Percentiles rank a stretch among this genome's conserved stretches.
Evolutionary conservation across 192 early-diverging fungal species (phyloP).

Genomic region (Dimargaris xerosporica): DNA sequence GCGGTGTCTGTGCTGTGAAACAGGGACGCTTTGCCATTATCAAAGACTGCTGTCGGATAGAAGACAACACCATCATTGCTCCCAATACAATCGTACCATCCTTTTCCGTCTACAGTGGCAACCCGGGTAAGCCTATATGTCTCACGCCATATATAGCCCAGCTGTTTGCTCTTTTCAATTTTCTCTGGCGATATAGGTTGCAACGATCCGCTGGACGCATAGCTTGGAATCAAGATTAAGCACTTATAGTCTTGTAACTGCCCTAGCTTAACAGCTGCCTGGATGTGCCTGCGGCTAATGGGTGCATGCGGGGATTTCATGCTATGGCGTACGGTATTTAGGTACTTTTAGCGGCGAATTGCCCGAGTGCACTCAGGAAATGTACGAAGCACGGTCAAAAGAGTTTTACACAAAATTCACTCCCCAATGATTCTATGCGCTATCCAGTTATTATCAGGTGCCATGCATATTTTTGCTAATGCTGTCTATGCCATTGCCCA

Average conservation of each 20-base stretch:
- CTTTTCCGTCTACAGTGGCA: constrained; percentile 78
- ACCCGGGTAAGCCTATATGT: constrained; percentile 37
- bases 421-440: constrained; percentile 13
- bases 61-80: constrained; percentile 80
- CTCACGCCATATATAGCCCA: neutral
- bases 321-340: constrained; percentile 1
- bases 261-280: neutral
- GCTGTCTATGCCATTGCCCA: no score
- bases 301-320: constrained; percentile 4
- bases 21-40: constrained; percentile 89
- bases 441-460: neutral
- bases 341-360: constrained; percentile 60
- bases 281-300: no score
- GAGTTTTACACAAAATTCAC: constrained; percentile 65
- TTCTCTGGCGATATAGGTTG: neutral
- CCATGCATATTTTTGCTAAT: no score
- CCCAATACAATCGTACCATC: constrained; percentile 83
- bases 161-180: neutral
- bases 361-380: constrained; percentile 73
- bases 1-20: no score
- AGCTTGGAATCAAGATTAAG: no score
- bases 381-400: constrained; percentile 58
- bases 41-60: constrained; percentile 82
- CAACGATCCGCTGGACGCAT: no score
- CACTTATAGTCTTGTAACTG: neutral